These are phyloP conservation scores for Rostrohypoxylon terebratum DNA, from an alignment of 495 filamentous ascomycete genomes.

Conservation along the genomic window DNA sequence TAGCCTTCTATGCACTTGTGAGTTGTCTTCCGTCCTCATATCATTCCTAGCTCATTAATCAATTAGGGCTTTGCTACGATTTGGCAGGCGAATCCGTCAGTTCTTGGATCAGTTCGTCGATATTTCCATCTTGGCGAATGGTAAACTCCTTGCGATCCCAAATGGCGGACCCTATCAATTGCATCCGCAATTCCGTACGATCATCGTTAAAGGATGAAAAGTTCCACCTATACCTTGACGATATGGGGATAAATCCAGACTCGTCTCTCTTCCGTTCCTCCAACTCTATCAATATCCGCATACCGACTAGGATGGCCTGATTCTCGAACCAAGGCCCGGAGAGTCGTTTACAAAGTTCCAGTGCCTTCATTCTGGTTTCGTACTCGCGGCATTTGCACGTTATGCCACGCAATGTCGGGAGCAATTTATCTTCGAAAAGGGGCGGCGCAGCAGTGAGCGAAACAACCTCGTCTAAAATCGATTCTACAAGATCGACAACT, in stretches of 20 bases:
- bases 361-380: conserved; percentile 8
- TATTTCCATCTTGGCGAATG: conserved; percentile 9
- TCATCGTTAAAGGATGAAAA: conserved; percentile 29
- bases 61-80: not conserved
- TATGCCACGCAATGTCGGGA: conserved; percentile 23
- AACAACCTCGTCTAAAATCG: conserved; percentile 3
- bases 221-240: conserved; percentile 22
- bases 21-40: not conserved
- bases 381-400: conserved; percentile 25
- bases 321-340: conserved; percentile 36
- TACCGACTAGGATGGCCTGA: conserved; percentile 14
- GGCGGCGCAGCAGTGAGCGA: conserved; percentile 7
- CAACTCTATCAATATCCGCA: conserved; percentile 17
- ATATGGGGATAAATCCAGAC: conserved; percentile 12
- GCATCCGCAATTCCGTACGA: conserved; percentile 29
- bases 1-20: not conserved
- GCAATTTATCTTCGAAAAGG: conserved; percentile 33
- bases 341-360: conserved; percentile 22
- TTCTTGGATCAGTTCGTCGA: conserved; percentile 14
- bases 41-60: not conserved
- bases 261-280: conserved; percentile 26
- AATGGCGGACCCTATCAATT: conserved; percentile 1
- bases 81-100: not conserved
- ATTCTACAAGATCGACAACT: conserved; percentile 13
- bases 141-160: conserved; percentile 23